Evolutionary conservation across 106 monocot species (phyloP).

Genomic region (Acanthochlamys bracteata): DNA sequence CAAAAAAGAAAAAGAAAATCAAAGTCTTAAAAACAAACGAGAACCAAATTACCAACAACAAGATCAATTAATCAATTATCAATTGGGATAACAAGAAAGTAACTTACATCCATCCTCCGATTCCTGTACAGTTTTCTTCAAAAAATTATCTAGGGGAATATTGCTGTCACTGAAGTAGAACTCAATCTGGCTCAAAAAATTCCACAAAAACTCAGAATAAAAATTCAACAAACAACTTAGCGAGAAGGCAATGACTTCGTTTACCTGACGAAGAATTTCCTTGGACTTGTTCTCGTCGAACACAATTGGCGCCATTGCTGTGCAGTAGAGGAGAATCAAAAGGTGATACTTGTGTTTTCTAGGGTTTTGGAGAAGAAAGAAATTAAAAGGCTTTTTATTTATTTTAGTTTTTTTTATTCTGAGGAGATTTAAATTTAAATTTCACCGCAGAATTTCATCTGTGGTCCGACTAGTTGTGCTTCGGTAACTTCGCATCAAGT

Average conservation of each 20-base stretch:
- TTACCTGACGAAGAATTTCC: slow-evolving; percentile 68
- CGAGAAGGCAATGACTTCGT: too few relatives aligned
- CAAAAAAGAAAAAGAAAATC: background rate
- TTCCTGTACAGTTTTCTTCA: slow-evolving; percentile 46
- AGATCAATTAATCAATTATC: background rate
- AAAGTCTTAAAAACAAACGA: background rate
- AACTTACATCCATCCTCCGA: slow-evolving; percentile 75
- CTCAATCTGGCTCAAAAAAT: slow-evolving; percentile 44
- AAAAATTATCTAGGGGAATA: slow-evolving; percentile 75
- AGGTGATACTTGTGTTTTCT: too few relatives aligned
- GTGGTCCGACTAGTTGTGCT: too few relatives aligned
- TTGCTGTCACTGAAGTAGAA: slow-evolving; percentile 99
- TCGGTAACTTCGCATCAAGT: too few relatives aligned
- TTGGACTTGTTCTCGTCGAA: slow-evolving; percentile 46
- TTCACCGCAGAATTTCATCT: too few relatives aligned
- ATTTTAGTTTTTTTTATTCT: too few relatives aligned
- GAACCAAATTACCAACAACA: background rate
- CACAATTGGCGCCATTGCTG: slow-evolving; percentile 10
- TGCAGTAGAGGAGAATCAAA: too few relatives aligned
- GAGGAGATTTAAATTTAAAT: too few relatives aligned
- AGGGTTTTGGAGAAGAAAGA: too few relatives aligned
- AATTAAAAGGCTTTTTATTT: too few relatives aligned
- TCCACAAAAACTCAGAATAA: background rate
- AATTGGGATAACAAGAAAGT: too few relatives aligned
- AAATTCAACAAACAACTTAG: background rate